Percentiles rank a stretch among this genome's conserved stretches.
Evolutionary conservation across 2,329 filamentous ascomycete species (phyloP).

Genomic region (Fusarium sublunatum): DNA sequence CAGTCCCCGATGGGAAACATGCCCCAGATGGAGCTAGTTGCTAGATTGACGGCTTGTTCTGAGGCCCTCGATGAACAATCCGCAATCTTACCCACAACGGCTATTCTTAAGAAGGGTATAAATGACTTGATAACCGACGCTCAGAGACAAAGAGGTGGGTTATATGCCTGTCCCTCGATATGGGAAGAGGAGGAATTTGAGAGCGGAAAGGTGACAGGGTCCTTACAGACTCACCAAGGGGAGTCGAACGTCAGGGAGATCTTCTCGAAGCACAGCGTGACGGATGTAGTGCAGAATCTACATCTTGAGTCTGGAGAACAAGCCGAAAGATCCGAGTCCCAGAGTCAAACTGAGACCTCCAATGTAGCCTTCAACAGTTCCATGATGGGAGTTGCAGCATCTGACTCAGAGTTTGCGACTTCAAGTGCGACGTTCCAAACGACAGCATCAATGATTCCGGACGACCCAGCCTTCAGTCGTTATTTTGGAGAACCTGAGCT

Average conservation of each 20-base stretch:
- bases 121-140: constrained; percentile 16
- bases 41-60: not conserved
- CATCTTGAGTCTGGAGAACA: constrained; percentile 2
- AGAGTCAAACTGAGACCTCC: not conserved
- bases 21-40: not conserved
- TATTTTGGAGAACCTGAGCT: not conserved
- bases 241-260: not conserved
- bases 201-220: not conserved
- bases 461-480: not conserved
- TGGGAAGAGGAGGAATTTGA: constrained; percentile 27
- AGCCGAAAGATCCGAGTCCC: not conserved
- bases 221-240: not conserved
- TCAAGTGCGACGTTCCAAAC: not conserved
- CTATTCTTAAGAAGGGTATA: constrained; percentile 18
- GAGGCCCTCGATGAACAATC: constrained; percentile 9
- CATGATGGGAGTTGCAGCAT: not conserved
- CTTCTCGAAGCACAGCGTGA: constrained; percentile 21
- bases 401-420: not conserved
- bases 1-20: constrained; percentile 23
- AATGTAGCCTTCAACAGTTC: not conserved
- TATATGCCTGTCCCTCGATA: constrained; percentile 8
- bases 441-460: accelerated
- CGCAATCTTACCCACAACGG: not conserved
- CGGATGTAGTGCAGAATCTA: constrained; percentile 14
- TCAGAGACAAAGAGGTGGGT: constrained; percentile 1